Percentiles rank a stretch among this genome's conserved stretches.
Conservation (phyloP, 106 monocot genomes). For the Allium sativum region DNA sequence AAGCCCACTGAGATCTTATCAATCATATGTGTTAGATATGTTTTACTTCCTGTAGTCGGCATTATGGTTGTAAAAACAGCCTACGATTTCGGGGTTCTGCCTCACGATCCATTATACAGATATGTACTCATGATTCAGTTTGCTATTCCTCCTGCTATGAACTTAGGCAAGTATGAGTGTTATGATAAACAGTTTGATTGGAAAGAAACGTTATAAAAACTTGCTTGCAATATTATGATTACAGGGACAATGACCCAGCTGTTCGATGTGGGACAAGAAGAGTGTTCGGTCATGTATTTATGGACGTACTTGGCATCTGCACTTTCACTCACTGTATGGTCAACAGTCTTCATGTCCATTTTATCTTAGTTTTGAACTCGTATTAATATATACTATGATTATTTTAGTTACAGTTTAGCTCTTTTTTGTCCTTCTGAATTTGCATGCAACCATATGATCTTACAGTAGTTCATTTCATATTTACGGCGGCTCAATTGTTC, state of each 20-base stretch:
- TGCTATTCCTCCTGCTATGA: constrained; percentile 12
- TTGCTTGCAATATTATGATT: background rate
- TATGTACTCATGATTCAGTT: constrained; percentile 48
- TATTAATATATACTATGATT: no score
- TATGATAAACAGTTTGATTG: background rate
- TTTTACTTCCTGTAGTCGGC: constrained; percentile 35
- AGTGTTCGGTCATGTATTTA: constrained; percentile 53
- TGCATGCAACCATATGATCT: no score
- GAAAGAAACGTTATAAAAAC: background rate
- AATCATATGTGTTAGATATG: constrained; percentile 24
- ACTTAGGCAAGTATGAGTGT: constrained; percentile 2
- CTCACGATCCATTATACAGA: constrained; percentile 30
- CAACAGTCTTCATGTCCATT: constrained; percentile 46
- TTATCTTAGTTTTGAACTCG: constrained; percentile 6
- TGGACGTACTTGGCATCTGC: constrained; percentile 48
- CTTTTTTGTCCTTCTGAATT: no score
- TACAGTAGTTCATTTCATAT: no score
- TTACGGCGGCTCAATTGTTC: no score
- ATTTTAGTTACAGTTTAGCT: no score
- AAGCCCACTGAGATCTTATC: constrained; percentile 16
- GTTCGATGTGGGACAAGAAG: constrained; percentile 44
- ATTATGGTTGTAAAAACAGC: constrained; percentile 28
- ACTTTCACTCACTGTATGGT: constrained; percentile 44
- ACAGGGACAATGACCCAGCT: constrained; percentile 59
- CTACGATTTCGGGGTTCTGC: constrained; percentile 22